These are phyloP conservation scores for Hyphopichia buzzinii DNA, from an alignment of 1,139 yeast genomes.

Conservation along the genomic window DNA sequence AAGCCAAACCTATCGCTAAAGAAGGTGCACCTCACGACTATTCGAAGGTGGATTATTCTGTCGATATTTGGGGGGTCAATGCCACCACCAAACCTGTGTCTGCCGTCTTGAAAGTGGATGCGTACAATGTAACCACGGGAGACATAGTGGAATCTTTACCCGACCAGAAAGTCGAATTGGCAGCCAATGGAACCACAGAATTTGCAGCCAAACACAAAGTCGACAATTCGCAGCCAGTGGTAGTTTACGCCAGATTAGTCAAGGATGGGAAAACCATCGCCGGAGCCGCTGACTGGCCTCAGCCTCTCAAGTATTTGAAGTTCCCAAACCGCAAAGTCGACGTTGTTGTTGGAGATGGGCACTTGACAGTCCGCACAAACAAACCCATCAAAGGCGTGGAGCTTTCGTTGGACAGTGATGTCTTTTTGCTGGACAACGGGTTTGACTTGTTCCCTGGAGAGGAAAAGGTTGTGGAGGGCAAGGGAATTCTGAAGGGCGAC, in stretches of 20 bases:
- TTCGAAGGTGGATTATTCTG: conserved; percentile 17
- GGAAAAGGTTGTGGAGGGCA: conserved; percentile 5
- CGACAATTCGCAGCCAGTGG: conserved; percentile 17
- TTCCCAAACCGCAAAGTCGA: conserved; percentile 20
- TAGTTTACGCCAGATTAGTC: conserved; percentile 18
- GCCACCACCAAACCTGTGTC: conserved; percentile 18
- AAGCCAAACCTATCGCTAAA: conserved; percentile 8
- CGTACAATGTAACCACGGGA: conserved; percentile 31
- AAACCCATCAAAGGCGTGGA: conserved; percentile 44
- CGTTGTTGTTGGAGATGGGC: conserved; percentile 15
- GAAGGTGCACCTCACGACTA: conserved; percentile 19
- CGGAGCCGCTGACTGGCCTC: conserved; percentile 51
- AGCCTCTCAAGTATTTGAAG: conserved; percentile 45
- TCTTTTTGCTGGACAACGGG: conserved; percentile 39
- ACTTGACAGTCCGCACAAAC: conserved; percentile 20
- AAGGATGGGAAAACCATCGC: conserved; percentile 20
- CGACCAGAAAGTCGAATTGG: conserved; percentile 17
- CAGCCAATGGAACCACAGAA: conserved; percentile 36
- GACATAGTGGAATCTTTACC: conserved; percentile 15
- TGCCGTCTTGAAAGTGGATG: conserved; percentile 24
- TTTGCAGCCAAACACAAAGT: conserved; percentile 14
- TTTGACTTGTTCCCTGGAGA: conserved; percentile 41
- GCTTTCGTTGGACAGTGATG: conserved; percentile 19
- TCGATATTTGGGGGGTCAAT: conserved; percentile 46
- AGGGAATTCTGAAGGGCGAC: conserved; percentile 3